These are phyloP conservation scores for Dalechampia spathulata DNA, from an alignment of 441 rosid genomes.

Conservation along the genomic window DNA sequence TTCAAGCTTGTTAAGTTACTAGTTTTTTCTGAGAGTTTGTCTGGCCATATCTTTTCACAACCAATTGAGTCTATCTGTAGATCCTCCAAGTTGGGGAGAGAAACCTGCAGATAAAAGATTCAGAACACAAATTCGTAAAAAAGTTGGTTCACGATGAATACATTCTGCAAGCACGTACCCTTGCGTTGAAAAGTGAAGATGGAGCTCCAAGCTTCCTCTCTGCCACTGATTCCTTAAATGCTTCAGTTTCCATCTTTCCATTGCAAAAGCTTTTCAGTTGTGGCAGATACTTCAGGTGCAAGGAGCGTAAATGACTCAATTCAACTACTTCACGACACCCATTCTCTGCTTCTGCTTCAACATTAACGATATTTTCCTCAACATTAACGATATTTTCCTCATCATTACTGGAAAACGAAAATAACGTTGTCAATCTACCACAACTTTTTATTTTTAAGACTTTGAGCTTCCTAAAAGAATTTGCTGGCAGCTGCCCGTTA, in stretches of 20 bases:
- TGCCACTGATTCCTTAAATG: too few species aligned
- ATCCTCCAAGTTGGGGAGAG: conserved; percentile 1
- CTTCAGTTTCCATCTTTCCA: not conserved
- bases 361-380: conserved; percentile 3
- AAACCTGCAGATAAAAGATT: conserved; percentile 13
- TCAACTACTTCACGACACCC: not conserved
- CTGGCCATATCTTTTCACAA: not conserved
- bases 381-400: not conserved
- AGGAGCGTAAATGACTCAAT: not conserved
- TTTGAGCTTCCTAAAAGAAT: conserved; percentile 2
- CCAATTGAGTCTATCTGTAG: not conserved
- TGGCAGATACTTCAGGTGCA: not conserved
- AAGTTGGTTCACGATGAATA: not conserved
- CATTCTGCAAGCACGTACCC: not conserved
- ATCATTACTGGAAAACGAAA: not conserved
- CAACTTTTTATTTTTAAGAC: not conserved
- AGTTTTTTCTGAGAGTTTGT: too few species aligned
- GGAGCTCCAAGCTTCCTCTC: too few species aligned
- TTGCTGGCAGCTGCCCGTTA: not conserved
- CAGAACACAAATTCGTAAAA: too few species aligned
- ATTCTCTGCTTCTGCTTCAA: not conserved
- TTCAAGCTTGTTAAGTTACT: not conserved
- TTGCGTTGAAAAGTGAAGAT: not conserved
- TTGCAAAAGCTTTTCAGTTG: not conserved
- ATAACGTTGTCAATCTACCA: not conserved